A percentile compares a stretch with the other conserved stretches of the same genome.
Evolutionary conservation across 805 yeast species (phyloP).

Genomic region (Metschnikowia drakensbergensis): DNA sequence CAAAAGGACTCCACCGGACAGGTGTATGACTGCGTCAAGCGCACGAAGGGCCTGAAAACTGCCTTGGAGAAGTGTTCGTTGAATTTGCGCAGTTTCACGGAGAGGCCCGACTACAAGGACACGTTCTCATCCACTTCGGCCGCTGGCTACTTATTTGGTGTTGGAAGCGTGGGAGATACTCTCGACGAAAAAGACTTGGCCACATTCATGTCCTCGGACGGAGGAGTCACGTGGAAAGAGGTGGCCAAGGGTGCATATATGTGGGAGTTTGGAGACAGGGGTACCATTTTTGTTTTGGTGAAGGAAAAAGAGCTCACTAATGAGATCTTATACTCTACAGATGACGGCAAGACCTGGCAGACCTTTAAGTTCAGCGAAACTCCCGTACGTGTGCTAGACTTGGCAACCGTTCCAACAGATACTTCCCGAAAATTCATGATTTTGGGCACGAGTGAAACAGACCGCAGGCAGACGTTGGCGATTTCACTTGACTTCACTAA

Average conservation of each 20-base stretch:
- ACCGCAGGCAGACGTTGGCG: slow-evolving; percentile 42
- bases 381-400: slow-evolving; percentile 56
- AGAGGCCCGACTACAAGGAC: slow-evolving; percentile 77
- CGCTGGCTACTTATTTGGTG: slow-evolving; percentile 80
- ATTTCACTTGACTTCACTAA: slow-evolving; percentile 37
- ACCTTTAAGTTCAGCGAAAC: slow-evolving; percentile 59
- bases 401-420: slow-evolving; percentile 89
- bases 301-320: slow-evolving; percentile 57
- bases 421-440: slow-evolving; percentile 76
- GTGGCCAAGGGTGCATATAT: slow-evolving; percentile 66
- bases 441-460: slow-evolving; percentile 36
- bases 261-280: slow-evolving; percentile 98
- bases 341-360: slow-evolving; percentile 77
- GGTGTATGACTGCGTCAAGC: slow-evolving; percentile 48
- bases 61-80: slow-evolving; percentile 65
- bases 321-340: slow-evolving; percentile 59
- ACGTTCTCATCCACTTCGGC: slow-evolving; percentile 88
- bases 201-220: slow-evolving; percentile 83
- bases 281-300: slow-evolving; percentile 76
- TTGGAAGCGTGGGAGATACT: slow-evolving; percentile 82
- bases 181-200: slow-evolving; percentile 52
- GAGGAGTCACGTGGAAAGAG: slow-evolving; percentile 86
- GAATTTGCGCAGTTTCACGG: slow-evolving; percentile 88
- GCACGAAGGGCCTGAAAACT: slow-evolving; percentile 15
- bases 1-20: slow-evolving; percentile 56